Conservation (phyloP, 768 basidiomycete species). For the Lyophyllum shimeji region DNA sequence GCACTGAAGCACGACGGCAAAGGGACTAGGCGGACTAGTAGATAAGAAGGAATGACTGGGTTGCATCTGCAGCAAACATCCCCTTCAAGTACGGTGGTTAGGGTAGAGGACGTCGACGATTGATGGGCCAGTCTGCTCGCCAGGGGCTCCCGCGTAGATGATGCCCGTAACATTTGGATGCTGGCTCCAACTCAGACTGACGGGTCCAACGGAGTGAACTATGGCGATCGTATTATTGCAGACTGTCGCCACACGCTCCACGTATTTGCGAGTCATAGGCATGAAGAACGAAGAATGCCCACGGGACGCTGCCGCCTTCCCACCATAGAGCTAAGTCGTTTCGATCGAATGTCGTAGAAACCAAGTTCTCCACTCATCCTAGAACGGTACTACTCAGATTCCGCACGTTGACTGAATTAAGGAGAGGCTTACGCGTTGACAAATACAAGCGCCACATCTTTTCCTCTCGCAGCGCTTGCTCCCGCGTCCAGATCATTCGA, state of each 20-base stretch:
- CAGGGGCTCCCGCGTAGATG: slow-evolving; percentile 54
- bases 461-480: slow-evolving; percentile 38
- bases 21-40: too few species aligned
- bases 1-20: too few species aligned
- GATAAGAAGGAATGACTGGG: too few species aligned
- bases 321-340: slow-evolving; percentile 62
- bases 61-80: too few species aligned
- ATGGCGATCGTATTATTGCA: slow-evolving; percentile 82
- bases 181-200: slow-evolving; percentile 71
- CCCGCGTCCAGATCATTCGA: slow-evolving; percentile 42
- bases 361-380: slow-evolving; percentile 54
- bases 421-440: slow-evolving; percentile 47
- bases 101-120: slow-evolving; percentile 79
- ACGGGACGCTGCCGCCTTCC: slow-evolving; percentile 40
- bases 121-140: slow-evolving; percentile 78
- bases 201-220: slow-evolving; percentile 74
- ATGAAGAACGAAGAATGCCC: background rate
- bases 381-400: background rate
- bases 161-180: slow-evolving; percentile 74
- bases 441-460: slow-evolving; percentile 61
- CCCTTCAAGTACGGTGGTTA: too few species aligned
- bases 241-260: slow-evolving; percentile 58
- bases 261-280: slow-evolving; percentile 32
- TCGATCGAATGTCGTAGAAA: slow-evolving; percentile 53
- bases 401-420: background rate